Percentiles rank a stretch among this genome's conserved stretches.
Conservation (phyloP, 1,284 basidiomycete species). For the Vanrija pseudolonga region DNA sequence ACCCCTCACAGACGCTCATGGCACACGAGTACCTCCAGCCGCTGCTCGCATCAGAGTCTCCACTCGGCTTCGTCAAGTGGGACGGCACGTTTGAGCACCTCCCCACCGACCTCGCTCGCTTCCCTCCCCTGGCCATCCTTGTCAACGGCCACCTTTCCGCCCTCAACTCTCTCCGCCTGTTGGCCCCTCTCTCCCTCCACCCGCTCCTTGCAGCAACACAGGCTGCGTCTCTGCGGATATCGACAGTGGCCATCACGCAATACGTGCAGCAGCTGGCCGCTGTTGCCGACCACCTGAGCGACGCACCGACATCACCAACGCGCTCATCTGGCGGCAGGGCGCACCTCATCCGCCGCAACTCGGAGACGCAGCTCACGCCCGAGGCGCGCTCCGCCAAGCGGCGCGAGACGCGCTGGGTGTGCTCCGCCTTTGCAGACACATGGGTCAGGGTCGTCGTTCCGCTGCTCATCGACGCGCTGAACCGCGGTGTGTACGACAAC, state of each 20-base stretch:
- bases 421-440: slow-evolving; percentile 56
- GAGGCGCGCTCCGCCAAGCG: slow-evolving; percentile 36
- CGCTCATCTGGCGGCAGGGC: slow-evolving; percentile 8
- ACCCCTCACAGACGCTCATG: slow-evolving; percentile 36
- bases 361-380: slow-evolving; percentile 31
- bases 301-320: too few relatives aligned
- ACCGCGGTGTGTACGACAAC: slow-evolving; percentile 67
- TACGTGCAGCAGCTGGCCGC: slow-evolving; percentile 50
- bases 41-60: slow-evolving; percentile 19
- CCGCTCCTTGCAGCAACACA: slow-evolving; percentile 54
- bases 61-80: slow-evolving; percentile 11
- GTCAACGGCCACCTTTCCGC: slow-evolving; percentile 70
- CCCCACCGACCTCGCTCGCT: slow-evolving; percentile 62
- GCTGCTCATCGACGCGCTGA: slow-evolving; percentile 63
- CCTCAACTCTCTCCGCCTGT: slow-evolving; percentile 74
- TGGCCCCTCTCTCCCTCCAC: slow-evolving; percentile 64
- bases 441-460: slow-evolving; percentile 59
- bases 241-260: slow-evolving; percentile 49
- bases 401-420: slow-evolving; percentile 51
- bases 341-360: slow-evolving; percentile 31
- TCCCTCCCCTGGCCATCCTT: slow-evolving; percentile 70
- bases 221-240: slow-evolving; percentile 53
- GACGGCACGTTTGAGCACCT: slow-evolving; percentile 4
- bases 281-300: slow-evolving; percentile 2
- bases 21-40: slow-evolving; percentile 32